Evolutionary conservation across 306 rosid species (phyloP), one percentile per base, ranked within the genome.

Genomic region (Malus sylvestris): DNA sequence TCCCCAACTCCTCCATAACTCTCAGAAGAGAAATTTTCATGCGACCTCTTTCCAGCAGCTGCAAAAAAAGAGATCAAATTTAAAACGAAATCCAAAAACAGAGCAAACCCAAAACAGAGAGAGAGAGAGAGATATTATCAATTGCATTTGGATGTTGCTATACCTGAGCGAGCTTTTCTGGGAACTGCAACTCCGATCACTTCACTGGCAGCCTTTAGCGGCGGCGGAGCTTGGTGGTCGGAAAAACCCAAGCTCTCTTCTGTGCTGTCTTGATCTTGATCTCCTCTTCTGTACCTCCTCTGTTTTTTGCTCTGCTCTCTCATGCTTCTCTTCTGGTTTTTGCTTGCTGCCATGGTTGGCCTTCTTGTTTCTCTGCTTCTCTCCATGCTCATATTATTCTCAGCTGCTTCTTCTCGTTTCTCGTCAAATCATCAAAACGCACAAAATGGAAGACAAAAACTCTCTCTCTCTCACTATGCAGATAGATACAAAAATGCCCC

Each of bases 111-210:
- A 35, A 7, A 35, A 35, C 40, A 35, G 20, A 12, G 44, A 60
- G 4, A 35, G 22, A 68, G 22, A 68, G 14, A 67, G 27, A 62
- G 18, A 25, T 64, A 57, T 52, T 29, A 60, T 60, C 35, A 13
- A 30, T 61, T 23, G 12, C 55, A 62, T 40, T 73, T 7, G 77
- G 35, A 42, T 27, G 5, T 46, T 8, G 29, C 15, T 25, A 16
- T 58, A 91, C 97, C 93, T 80, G 97, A 88, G 82, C 97, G 97
- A 81, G 96, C 89, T 77, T 89, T 92, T 74, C 95, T 84, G 9
- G 97, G 97, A 42, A 92, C 88, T 2, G 76, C 59, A 20, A 78
- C 91, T 14, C 93, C 91, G 72, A 88, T 88, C 81, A 85, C 66
- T 68, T 86, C 88, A 10, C 80, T 86, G 32, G 75, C 64, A 65